These are phyloP conservation scores for Ogataea angusta DNA, from an alignment of 805 yeast genomes.

Conservation along the genomic window DNA sequence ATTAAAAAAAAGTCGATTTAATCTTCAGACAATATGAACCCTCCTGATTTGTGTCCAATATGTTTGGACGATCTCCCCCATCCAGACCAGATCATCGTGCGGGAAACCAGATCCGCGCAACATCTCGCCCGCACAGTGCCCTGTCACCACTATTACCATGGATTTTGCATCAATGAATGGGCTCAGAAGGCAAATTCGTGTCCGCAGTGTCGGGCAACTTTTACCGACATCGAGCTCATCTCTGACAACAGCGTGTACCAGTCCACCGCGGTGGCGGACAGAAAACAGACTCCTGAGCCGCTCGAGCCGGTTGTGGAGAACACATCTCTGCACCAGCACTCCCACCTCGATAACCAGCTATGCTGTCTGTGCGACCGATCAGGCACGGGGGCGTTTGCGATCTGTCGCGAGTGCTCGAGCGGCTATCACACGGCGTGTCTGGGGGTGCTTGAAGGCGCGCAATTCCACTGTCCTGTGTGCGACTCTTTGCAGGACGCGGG, in stretches of 20 bases:
- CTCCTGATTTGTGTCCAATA: conserved; percentile 27
- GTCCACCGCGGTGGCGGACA: conserved; percentile 21
- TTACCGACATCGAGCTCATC: conserved; percentile 23
- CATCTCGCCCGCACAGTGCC: conserved; percentile 30
- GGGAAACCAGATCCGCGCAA: conserved; percentile 26
- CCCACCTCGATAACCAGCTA: conserved; percentile 23
- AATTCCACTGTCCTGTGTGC: conserved; percentile 36
- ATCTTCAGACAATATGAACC: not conserved
- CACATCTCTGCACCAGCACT: conserved; percentile 16
- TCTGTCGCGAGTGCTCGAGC: conserved; percentile 33
- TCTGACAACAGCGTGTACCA: conserved; percentile 17
- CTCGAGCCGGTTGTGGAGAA: not conserved
- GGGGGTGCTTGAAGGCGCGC: conserved; percentile 24
- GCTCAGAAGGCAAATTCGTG: conserved; percentile 35
- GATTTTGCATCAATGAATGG: conserved; percentile 36
- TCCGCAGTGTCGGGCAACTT: conserved; percentile 33
- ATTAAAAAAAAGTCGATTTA: not conserved
- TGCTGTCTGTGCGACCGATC: conserved; percentile 34
- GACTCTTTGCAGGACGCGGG: conserved; percentile 30
- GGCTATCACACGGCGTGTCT: conserved; percentile 33
- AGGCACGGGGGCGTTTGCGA: conserved; percentile 23
- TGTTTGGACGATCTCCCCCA: conserved; percentile 31
- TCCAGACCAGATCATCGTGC: conserved; percentile 6
- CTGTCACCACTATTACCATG: conserved; percentile 35
- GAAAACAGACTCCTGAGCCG: conserved; percentile 21